Percentiles rank a stretch among this genome's conserved stretches.
Evolutionary conservation across 345 rosid genomes (phyloP).

Genomic region (Dimocarpus longan): DNA sequence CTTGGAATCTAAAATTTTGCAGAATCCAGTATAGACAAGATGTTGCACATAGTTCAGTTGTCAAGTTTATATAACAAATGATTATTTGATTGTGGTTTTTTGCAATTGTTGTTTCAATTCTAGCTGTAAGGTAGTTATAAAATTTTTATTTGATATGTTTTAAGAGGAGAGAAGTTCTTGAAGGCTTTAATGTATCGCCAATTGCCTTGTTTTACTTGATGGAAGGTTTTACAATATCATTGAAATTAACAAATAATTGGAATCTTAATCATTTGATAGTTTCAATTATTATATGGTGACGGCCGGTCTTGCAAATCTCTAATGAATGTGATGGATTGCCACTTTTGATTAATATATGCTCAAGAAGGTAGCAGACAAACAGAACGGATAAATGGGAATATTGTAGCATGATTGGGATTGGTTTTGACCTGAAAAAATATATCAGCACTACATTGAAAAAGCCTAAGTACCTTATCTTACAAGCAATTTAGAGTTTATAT

Average conservation of each 20-base stretch:
- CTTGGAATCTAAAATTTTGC: not conserved
- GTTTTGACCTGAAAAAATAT: not conserved
- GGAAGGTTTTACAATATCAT: not conserved
- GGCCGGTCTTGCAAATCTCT: conserved; percentile 26
- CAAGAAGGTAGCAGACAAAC: conserved; percentile 14
- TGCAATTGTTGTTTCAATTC: conserved; percentile 13
- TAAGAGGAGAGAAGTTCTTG: not conserved
- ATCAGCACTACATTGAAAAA: not conserved
- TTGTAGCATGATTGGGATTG: not conserved
- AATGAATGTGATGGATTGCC: not conserved
- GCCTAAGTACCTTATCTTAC: not conserved
- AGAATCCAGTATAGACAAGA: conserved; percentile 1
- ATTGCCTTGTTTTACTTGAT: not conserved
- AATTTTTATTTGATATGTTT: not conserved
- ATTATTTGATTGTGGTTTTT: not conserved
- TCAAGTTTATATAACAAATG: conserved; percentile 6
- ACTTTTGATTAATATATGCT: not conserved
- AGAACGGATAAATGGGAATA: conserved; percentile 6
- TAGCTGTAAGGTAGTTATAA: not conserved
- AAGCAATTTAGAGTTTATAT: not conserved
- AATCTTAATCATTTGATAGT: not conserved
- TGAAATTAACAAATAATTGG: not conserved
- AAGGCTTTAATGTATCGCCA: not conserved
- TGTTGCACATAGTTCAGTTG: not conserved
- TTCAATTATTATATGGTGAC: not conserved